These are phyloP conservation scores for Cajanus cajan DNA, from an alignment of 306 rosid species.

Conservation along the genomic window DNA sequence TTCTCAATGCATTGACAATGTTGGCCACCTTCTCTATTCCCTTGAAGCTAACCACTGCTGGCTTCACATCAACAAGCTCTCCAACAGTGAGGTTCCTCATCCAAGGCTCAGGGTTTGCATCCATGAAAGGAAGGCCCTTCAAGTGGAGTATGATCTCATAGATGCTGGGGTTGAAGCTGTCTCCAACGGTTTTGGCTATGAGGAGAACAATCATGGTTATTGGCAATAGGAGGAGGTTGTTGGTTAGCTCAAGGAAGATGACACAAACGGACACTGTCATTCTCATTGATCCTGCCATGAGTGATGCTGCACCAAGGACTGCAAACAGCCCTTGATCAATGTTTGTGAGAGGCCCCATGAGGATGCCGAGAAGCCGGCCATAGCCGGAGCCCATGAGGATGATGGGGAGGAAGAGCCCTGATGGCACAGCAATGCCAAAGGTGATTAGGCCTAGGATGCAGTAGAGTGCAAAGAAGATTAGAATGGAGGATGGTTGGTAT, in stretches of 20 bases:
- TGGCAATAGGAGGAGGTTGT: slow-evolving; percentile 80
- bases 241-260: slow-evolving; percentile 89
- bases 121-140: slow-evolving; percentile 89
- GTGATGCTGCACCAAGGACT: slow-evolving; percentile 92
- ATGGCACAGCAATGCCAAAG: slow-evolving; percentile 90
- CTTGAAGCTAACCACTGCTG: slow-evolving; percentile 52
- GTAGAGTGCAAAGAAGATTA: slow-evolving; percentile 70
- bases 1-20: slow-evolving; percentile 66
- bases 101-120: slow-evolving; percentile 85
- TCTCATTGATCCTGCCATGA: slow-evolving; percentile 97
- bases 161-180: slow-evolving; percentile 82
- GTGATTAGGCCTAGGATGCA: slow-evolving; percentile 67
- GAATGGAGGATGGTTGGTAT: slow-evolving; percentile 55
- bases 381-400: slow-evolving; percentile 89
- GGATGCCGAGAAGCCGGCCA: slow-evolving; percentile 75
- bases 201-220: slow-evolving; percentile 89
- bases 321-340: slow-evolving; percentile 80
- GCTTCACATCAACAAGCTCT: slow-evolving; percentile 75
- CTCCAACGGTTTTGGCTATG: slow-evolving; percentile 82
- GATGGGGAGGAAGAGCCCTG: slow-evolving; percentile 94
- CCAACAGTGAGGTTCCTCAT: slow-evolving; percentile 84
- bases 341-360: slow-evolving; percentile 62
- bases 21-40: slow-evolving; percentile 72
- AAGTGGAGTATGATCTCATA: slow-evolving; percentile 76
- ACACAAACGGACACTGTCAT: slow-evolving; percentile 91